Conservation (phyloP, 345 rosid genomes). For the Moricandia arvensis region DNA sequence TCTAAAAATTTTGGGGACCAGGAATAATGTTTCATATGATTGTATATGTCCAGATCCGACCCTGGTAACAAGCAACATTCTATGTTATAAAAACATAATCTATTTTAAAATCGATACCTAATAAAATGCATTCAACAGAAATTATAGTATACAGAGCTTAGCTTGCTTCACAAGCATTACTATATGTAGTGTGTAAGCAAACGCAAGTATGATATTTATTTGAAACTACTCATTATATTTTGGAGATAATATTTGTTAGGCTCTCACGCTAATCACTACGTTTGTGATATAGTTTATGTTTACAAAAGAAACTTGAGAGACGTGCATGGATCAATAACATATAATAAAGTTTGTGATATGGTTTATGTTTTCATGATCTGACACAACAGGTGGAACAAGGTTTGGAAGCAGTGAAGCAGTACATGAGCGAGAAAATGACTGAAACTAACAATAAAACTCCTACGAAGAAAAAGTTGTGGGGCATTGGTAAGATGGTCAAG, state of each 20-base stretch:
- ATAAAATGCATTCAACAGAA: not conserved
- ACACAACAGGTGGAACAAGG: slow-evolving; percentile 50
- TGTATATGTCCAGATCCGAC: no score
- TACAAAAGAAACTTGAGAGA: not conserved
- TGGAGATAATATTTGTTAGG: not conserved
- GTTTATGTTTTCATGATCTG: not conserved
- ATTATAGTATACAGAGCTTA: not conserved
- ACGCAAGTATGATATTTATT: not conserved
- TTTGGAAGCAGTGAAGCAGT: slow-evolving; percentile 54
- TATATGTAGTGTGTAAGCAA: not conserved
- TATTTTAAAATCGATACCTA: not conserved
- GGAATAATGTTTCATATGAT: no score
- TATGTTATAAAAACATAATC: not conserved
- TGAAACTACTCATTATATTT: not conserved
- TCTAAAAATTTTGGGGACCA: no score
- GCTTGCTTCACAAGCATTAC: slow-evolving; percentile 2
- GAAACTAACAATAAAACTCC: slow-evolving; percentile 39
- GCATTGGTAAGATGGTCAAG: slow-evolving; percentile 57
- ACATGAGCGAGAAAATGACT: slow-evolving; percentile 65
- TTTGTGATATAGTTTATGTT: no score
- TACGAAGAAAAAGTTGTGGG: slow-evolving; percentile 63
- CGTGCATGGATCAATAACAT: not conserved
- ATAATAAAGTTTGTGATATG: not conserved
- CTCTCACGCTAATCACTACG: not conserved
- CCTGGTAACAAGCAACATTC: not conserved